Conservation (phyloP, 306 rosid species). For the Lablab purpureus region DNA sequence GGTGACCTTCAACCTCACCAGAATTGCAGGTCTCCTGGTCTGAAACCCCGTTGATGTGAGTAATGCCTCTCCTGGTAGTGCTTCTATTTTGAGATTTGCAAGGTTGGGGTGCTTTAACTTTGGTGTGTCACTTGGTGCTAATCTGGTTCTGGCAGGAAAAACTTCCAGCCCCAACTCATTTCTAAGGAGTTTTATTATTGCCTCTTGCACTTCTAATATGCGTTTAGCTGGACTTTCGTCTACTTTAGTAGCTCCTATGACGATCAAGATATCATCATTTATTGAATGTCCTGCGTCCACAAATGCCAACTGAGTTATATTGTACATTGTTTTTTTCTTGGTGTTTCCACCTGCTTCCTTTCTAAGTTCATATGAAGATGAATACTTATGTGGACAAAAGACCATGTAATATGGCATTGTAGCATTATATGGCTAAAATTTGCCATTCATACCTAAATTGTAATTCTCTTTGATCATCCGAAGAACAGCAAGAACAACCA, state of each 20-base stretch:
- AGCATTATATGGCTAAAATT: slow-evolving; percentile 19
- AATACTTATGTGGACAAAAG: slow-evolving; percentile 13
- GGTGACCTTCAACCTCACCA: slow-evolving; percentile 80
- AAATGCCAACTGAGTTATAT: slow-evolving; percentile 43
- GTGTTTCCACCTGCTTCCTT: slow-evolving; percentile 13
- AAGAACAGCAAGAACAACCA: slow-evolving; percentile 89
- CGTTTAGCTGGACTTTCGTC: slow-evolving; percentile 52
- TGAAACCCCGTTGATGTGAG: slow-evolving; percentile 48
- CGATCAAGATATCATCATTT: slow-evolving; percentile 78
- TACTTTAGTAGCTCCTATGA: slow-evolving; percentile 70
- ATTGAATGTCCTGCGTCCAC: slow-evolving; percentile 68
- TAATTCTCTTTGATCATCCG: slow-evolving; percentile 93
- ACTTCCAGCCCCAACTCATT: slow-evolving; percentile 81
- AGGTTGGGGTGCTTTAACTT: slow-evolving; percentile 42
- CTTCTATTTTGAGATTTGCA: slow-evolving; percentile 50
- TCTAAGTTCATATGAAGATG: slow-evolving; percentile 26
- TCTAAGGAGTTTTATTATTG: slow-evolving; percentile 72
- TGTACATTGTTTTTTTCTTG: background rate
- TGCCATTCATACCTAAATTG: slow-evolving; percentile 59
- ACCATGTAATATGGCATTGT: slow-evolving; percentile 22
- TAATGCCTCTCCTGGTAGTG: slow-evolving; percentile 41
- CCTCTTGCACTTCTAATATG: slow-evolving; percentile 65
- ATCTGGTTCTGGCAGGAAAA: slow-evolving; percentile 59
- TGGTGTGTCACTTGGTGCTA: slow-evolving; percentile 47
- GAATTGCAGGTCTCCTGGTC: slow-evolving; percentile 76